These are phyloP conservation scores for Hortiboletus flavorubellus DNA, from an alignment of 768 basidiomycete genomes.

Conservation along the genomic window DNA sequence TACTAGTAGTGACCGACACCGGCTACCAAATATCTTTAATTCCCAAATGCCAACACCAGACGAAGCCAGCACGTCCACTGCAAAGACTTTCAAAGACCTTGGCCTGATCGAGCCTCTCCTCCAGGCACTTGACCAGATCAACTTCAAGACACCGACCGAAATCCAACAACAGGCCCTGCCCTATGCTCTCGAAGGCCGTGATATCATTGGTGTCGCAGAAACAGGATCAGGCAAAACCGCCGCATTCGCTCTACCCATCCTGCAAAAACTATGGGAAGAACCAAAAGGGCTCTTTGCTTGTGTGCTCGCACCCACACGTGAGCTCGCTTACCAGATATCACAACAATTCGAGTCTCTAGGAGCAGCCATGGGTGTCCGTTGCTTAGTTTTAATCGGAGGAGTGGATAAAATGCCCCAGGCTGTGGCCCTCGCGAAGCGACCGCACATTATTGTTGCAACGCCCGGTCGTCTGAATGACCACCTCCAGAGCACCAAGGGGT, in stretches of 20 bases:
- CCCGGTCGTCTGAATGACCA: constrained; percentile 93
- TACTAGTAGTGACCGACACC: too few relatives aligned
- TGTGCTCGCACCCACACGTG: constrained; percentile 95
- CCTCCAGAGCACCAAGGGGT: constrained; percentile 96
- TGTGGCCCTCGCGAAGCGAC: constrained; percentile 88
- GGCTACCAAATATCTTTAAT: not conserved
- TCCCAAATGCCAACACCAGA: constrained; percentile 58
- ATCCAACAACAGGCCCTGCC: constrained; percentile 88
- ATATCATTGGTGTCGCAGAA: constrained; percentile 97
- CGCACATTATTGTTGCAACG: constrained; percentile 93
- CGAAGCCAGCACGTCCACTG: constrained; percentile 50
- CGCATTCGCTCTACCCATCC: constrained; percentile 92
- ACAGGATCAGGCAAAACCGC: constrained; percentile 99
- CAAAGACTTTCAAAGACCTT: constrained; percentile 70
- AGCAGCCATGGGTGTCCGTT: constrained; percentile 88
- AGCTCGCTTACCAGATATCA: constrained; percentile 97
- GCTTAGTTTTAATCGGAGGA: constrained; percentile 91
- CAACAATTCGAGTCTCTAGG: constrained; percentile 93
- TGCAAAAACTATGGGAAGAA: constrained; percentile 95
- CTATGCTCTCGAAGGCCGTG: constrained; percentile 83
- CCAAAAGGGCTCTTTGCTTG: constrained; percentile 92
- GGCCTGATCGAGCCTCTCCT: constrained; percentile 90
- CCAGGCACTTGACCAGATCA: constrained; percentile 75
- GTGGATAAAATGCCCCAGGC: constrained; percentile 89
- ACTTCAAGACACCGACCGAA: constrained; percentile 83